These are phyloP conservation scores for Pyrenophora tritici-repentis DNA, from an alignment of 2,329 filamentous ascomycete genomes.

Conservation along the genomic window DNA sequence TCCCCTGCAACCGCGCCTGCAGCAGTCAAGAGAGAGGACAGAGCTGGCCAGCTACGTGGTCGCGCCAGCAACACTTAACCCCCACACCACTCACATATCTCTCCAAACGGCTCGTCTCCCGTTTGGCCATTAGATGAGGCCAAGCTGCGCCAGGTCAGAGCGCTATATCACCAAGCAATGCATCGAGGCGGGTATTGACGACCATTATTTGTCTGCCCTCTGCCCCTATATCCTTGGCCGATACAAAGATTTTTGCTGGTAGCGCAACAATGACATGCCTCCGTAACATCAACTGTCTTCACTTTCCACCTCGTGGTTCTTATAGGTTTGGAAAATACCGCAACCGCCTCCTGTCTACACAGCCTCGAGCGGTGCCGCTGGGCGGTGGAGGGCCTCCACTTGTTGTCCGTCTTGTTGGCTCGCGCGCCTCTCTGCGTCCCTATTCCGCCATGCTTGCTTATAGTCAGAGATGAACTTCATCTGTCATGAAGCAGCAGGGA, in stretches of 20 bases:
- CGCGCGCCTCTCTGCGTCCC: no score
- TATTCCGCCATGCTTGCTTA: no score
- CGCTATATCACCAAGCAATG: slow-evolving; percentile 14
- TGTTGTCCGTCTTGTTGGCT: slow-evolving; percentile 7
- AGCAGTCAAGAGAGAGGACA: not conserved
- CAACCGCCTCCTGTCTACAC: slow-evolving; percentile 12
- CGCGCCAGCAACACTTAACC: not conserved
- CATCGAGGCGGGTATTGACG: not conserved
- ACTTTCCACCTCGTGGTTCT: slow-evolving; percentile 8
- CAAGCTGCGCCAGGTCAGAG: slow-evolving; percentile 25
- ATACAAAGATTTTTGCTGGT: not conserved
- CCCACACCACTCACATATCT: slow-evolving; percentile 2
- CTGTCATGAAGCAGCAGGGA: no score
- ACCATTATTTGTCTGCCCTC: not conserved
- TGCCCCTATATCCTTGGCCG: slow-evolving; percentile 14
- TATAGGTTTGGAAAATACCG: not conserved
- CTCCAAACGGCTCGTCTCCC: slow-evolving; percentile 12
- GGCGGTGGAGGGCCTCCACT: slow-evolving; percentile 3
- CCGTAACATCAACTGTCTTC: not conserved
- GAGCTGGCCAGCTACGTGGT: slow-evolving; percentile 11
- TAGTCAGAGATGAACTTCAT: not conserved
- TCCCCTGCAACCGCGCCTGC: no score
- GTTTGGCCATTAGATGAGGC: slow-evolving; percentile 22
- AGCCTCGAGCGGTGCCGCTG: slow-evolving; percentile 15
- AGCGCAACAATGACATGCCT: slow-evolving; percentile 10